A percentile compares a stretch with the other conserved stretches of the same genome.
Evolutionary conservation across 1,139 yeast species (phyloP).

Genomic region (Kodamaea alishanica): DNA sequence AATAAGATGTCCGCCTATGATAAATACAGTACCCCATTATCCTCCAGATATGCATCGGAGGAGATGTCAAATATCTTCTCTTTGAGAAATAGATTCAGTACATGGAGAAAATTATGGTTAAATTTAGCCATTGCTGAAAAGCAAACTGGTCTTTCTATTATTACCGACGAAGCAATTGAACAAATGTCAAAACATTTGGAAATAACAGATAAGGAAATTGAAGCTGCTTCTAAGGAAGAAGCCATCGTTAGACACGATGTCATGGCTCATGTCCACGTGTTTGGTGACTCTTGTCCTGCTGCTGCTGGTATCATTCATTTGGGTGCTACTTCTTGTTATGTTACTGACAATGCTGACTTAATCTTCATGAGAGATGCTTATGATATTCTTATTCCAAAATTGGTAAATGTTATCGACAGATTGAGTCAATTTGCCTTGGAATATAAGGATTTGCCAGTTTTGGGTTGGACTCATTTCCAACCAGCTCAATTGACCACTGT

Average conservation of each 20-base stretch:
- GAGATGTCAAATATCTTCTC: conserved; percentile 95
- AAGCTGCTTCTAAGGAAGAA: conserved; percentile 85
- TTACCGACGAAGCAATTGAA: conserved; percentile 86
- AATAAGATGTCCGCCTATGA: conserved; percentile 42
- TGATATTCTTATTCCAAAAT: conserved; percentile 87
- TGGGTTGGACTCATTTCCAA: conserved; percentile 99
- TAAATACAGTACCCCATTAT: conserved; percentile 84
- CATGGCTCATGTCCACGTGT: conserved; percentile 98
- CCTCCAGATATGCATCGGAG: conserved; percentile 95
- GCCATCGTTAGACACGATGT: conserved; percentile 99
- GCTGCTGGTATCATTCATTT: conserved; percentile 98
- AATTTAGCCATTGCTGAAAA: conserved; percentile 94
- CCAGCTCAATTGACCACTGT: conserved; percentile 99
- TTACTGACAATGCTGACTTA: conserved; percentile 96
- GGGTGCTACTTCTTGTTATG: conserved; percentile 98
- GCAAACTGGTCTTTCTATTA: conserved; percentile 78
- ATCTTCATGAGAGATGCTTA: conserved; percentile 94
- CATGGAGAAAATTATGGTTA: conserved; percentile 98
- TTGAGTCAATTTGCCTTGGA: conserved; percentile 82
- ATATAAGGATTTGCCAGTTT: conserved; percentile 92
- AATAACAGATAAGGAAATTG: conserved; percentile 91
- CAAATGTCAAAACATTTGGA: conserved; percentile 75
- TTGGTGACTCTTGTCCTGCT: conserved; percentile 87
- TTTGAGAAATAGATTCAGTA: conserved; percentile 86
- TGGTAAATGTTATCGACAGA: conserved; percentile 92